Evolutionary conservation across 2,329 filamentous ascomycete genomes (phyloP).

Genomic region (Fonsecaea pedrosoi): DNA sequence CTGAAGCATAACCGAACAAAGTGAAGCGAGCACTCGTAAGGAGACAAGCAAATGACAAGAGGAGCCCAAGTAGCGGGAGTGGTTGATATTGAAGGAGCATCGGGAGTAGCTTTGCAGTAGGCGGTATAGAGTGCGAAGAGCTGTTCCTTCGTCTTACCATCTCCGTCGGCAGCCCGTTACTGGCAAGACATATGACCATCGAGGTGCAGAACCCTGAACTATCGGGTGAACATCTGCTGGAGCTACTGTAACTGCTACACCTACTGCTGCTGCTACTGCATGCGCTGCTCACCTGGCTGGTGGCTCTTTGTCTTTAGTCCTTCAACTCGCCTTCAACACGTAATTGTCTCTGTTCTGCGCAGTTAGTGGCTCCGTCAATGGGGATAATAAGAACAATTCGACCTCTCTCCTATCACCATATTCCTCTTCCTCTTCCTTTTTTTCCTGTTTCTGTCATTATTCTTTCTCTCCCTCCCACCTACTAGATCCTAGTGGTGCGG

Average conservation of each 20-base stretch:
- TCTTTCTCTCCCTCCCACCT: background rate
- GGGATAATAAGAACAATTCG: background rate
- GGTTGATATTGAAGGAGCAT: background rate
- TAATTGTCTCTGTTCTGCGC: conserved; percentile 1
- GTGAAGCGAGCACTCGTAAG: conserved; percentile 21
- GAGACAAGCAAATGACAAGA: background rate
- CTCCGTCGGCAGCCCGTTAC: background rate
- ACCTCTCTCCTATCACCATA: background rate
- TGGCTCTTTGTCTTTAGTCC: no score
- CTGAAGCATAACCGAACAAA: conserved; percentile 11
- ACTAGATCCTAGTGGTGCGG: background rate
- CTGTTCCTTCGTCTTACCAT: background rate
- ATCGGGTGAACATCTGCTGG: no score
- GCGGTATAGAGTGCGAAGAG: background rate
- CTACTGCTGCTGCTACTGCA: background rate
- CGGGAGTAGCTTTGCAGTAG: conserved; percentile 17
- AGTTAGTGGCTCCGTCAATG: background rate
- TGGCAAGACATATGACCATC: conserved; percentile 27
- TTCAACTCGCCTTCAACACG: background rate
- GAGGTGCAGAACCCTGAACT: background rate
- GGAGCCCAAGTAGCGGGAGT: background rate
- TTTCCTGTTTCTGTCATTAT: background rate
- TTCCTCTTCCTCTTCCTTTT: conserved; percentile 2
- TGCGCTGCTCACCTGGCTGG: background rate
- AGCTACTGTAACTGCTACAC: background rate